A percentile compares a stretch with the other conserved stretches of the same genome.
Conservation (phyloP, 2,329 filamentous ascomycete genomes). For the Colletotrichum kahawae region DNA sequence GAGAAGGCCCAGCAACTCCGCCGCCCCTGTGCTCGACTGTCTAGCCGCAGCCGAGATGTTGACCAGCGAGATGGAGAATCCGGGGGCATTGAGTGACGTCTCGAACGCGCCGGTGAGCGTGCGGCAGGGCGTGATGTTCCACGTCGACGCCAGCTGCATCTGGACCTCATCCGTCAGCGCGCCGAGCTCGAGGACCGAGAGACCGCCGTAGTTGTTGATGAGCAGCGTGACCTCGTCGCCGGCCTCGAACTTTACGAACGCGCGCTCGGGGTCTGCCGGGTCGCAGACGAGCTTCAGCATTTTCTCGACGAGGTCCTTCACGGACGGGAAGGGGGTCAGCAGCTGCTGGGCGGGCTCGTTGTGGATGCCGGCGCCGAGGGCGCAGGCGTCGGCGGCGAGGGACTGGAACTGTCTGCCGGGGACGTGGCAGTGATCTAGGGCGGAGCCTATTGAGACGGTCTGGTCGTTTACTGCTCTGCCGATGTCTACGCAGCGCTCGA, state of each 20-base stretch:
- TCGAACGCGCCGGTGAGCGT: constrained; percentile 55
- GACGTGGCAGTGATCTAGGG: constrained; percentile 75
- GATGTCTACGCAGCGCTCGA: constrained; percentile 63
- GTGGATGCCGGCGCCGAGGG: constrained; percentile 60
- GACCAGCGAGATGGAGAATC: constrained; percentile 59
- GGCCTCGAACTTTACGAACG: constrained; percentile 51
- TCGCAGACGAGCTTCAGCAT: constrained; percentile 60
- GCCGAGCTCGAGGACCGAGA: constrained; percentile 58
- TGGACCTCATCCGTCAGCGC: constrained; percentile 59
- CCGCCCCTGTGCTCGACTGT: constrained; percentile 25
- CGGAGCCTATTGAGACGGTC: constrained; percentile 70
- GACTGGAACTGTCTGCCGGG: constrained; percentile 65
- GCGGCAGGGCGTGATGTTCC: constrained; percentile 51
- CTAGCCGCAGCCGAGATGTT: constrained; percentile 47
- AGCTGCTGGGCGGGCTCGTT: constrained; percentile 42
- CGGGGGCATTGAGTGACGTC: constrained; percentile 59
- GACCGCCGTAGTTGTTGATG: constrained; percentile 63
- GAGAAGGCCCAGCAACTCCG: constrained; percentile 50
- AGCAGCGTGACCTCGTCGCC: constrained; percentile 55
- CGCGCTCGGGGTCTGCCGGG: constrained; percentile 55
- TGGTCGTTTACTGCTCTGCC: constrained; percentile 62
- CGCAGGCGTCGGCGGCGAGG: constrained; percentile 37
- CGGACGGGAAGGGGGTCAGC: constrained; percentile 45
- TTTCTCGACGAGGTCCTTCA: constrained; percentile 41
- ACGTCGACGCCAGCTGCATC: constrained; percentile 49